phyloP scores from a whole-genome alignment of 768 basidiomycete species.

The Austroboletus eburneus region DNA sequence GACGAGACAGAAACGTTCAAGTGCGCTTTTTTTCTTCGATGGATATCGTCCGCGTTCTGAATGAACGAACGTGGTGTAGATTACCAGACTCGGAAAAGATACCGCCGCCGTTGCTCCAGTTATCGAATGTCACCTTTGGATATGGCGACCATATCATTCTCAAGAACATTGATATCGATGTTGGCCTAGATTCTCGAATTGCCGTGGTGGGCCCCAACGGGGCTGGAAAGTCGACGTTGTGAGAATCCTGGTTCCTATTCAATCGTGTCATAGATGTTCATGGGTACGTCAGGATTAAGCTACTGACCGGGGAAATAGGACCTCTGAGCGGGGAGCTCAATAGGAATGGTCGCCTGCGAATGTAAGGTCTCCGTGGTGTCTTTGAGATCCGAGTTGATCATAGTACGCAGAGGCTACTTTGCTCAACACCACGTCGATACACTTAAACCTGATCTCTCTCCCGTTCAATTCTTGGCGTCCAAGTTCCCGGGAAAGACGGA shows the following conservation, averaged over 20 bases:
- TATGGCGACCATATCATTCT: slow-evolving; percentile 81
- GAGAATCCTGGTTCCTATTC: slow-evolving; percentile 22
- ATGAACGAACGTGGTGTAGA: slow-evolving; percentile 36
- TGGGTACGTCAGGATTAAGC: slow-evolving; percentile 65
- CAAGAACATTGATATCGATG: slow-evolving; percentile 79
- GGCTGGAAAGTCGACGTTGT: slow-evolving; percentile 95
- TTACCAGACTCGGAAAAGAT: slow-evolving; percentile 98
- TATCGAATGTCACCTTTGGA: slow-evolving; percentile 87
- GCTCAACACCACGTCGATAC: slow-evolving; percentile 97
- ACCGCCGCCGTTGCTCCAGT: slow-evolving; percentile 90
- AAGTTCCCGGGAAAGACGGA: slow-evolving; percentile 93
- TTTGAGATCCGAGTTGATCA: slow-evolving; percentile 1
- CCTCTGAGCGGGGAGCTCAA: slow-evolving; percentile 66
- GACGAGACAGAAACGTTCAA: slow-evolving; percentile 94
- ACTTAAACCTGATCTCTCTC: slow-evolving; percentile 77
- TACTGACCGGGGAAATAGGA: slow-evolving; percentile 34
- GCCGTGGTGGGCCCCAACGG: slow-evolving; percentile 96
- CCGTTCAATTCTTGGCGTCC: slow-evolving; percentile 89
- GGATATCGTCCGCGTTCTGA: neutral
- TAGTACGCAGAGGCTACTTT: slow-evolving; percentile 68
- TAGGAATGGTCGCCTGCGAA: slow-evolving; percentile 86
- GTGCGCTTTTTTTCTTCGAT: slow-evolving; percentile 32
- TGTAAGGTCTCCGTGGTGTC: slow-evolving; percentile 46
- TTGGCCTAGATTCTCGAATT: slow-evolving; percentile 91
- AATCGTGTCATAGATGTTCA: slow-evolving; percentile 4